Evolutionary conservation across 352 stramenopile species (phyloP), one percentile per base, ranked within the genome.

Genomic region (Phytophthora melonis): DNA sequence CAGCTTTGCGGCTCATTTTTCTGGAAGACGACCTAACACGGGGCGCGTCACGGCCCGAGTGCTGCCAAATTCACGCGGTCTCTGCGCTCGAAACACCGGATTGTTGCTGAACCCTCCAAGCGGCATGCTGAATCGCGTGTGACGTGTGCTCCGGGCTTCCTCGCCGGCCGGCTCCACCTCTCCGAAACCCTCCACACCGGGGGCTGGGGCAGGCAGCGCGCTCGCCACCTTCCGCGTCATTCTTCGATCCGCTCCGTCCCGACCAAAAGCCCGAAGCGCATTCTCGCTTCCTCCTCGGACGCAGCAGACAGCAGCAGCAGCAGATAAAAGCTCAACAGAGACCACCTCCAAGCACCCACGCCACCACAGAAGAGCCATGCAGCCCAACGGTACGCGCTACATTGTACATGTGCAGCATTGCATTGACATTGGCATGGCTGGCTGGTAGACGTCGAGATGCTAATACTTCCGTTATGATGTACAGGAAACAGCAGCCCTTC

Each of bases 41-140:
- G 16, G 25, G 60, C 56, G 71, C 65, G 57, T 67, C 65, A 65
- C 41, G 45, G n/a, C 23, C 25, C 34, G 47, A 41, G 36, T 21
- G 11, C 55, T 43, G 58, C 63, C 64, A 65, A 50, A 45, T 55
- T 55, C 45, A 59, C 59, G 64, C 43, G 36, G 67, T 77, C 70
- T 81, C 77, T 77, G 66, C 77, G 21, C 63, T 74, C 68, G 52
- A 76, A 73, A 66, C 73, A 80, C 69, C 72, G 70, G 70, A 81
- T 76, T 75, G 66, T 68, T 81, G 66, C 77, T 83, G 77, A 83
- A 83, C 66, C 66, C 70, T 70, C 25, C 59, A 53, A 56, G 34
- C 39, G 47, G 55, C 58, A 69, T 59, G 58, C 66, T 78, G 70
- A 72, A 80, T 71, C 61, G 69, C 58, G 49, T 76, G 47, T 21